Conservation (phyloP, 1,139 yeast genomes). For the Saccharomyces hybrid region DNA sequence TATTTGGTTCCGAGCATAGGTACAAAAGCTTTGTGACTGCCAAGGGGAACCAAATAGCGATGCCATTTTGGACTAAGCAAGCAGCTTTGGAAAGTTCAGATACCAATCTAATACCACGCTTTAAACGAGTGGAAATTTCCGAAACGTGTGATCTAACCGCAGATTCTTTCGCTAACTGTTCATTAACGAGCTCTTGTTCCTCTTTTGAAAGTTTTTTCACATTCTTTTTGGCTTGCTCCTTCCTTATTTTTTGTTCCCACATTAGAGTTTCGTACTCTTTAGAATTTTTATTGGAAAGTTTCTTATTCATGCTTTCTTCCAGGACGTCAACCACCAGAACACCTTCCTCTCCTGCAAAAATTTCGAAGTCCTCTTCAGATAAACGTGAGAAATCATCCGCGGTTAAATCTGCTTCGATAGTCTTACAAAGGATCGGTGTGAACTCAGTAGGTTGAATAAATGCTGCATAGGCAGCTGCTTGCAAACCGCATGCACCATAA, state of each 20-base stretch:
- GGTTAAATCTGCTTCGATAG: constrained; percentile 40
- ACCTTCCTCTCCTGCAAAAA: constrained; percentile 67
- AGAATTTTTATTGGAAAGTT: constrained; percentile 49
- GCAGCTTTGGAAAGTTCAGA: constrained; percentile 47
- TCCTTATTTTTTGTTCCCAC: constrained; percentile 84
- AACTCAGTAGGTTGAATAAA: constrained; percentile 61
- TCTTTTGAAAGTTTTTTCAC: constrained; percentile 63
- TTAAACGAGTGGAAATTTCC: constrained; percentile 34
- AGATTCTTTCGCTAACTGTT: constrained; percentile 56
- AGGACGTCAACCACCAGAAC: constrained; percentile 62
- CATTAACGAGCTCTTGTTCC: constrained; percentile 54
- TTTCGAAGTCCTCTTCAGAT: constrained; percentile 42
- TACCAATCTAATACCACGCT: constrained; percentile 48
- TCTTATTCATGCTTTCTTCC: constrained; percentile 35
- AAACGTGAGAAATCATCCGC: constrained; percentile 26
- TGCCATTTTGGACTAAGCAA: constrained; percentile 57
- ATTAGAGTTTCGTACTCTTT: constrained; percentile 78
- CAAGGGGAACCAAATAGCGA: constrained; percentile 61
- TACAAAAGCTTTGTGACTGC: constrained; percentile 44
- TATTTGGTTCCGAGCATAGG: constrained; percentile 35
- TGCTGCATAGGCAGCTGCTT: constrained; percentile 55
- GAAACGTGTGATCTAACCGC: constrained; percentile 44
- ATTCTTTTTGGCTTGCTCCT: constrained; percentile 56
- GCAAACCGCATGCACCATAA: constrained; percentile 37
- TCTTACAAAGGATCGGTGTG: constrained; percentile 44